Conservation (phyloP, 2,329 filamentous ascomycete genomes). For the Hymenoscyphus infarciens region DNA sequence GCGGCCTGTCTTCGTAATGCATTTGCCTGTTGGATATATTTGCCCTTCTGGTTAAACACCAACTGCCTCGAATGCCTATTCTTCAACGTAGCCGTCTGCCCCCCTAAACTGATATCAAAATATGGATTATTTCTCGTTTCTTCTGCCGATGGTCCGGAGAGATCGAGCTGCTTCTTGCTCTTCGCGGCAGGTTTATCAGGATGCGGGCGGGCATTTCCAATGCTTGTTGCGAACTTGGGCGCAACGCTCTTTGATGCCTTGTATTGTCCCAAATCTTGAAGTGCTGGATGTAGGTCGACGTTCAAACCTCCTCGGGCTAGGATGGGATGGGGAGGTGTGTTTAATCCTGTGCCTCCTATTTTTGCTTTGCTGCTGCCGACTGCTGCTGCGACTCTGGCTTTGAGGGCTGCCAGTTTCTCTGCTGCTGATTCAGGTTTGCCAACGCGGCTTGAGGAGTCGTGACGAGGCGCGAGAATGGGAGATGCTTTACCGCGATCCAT, state of each 20-base stretch:
- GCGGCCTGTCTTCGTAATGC: slow-evolving; percentile 82
- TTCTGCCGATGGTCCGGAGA: slow-evolving; percentile 54
- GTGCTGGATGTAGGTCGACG: slow-evolving; percentile 56
- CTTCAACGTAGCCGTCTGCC: slow-evolving; percentile 55
- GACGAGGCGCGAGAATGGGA: slow-evolving; percentile 52
- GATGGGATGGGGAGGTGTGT: slow-evolving; percentile 39
- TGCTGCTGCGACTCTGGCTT: slow-evolving; percentile 74
- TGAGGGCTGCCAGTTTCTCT: slow-evolving; percentile 71
- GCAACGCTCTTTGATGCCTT: slow-evolving; percentile 40
- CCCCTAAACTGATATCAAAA: slow-evolving; percentile 66
- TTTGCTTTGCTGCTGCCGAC: slow-evolving; percentile 52
- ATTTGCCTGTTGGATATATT: slow-evolving; percentile 93
- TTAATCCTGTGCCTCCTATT: slow-evolving; percentile 34
- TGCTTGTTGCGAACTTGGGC: slow-evolving; percentile 39
- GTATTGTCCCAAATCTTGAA: slow-evolving; percentile 54
- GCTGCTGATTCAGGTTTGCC: slow-evolving; percentile 56
- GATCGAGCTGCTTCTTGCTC: slow-evolving; percentile 49
- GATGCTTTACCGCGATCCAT: slow-evolving; percentile 52
- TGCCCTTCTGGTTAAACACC: slow-evolving; percentile 91
- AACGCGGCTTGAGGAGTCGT: slow-evolving; percentile 51
- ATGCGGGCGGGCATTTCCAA: slow-evolving; percentile 38
- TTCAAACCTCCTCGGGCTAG: slow-evolving; percentile 41
- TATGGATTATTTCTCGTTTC: slow-evolving; percentile 73
- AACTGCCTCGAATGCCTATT: slow-evolving; percentile 71
- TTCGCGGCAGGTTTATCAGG: slow-evolving; percentile 42